Percentiles rank a stretch among this genome's conserved stretches.
These are phyloP conservation scores for Salvia miltiorrhiza DNA, from an alignment of 257 asterid genomes.

Conservation along the genomic window DNA sequence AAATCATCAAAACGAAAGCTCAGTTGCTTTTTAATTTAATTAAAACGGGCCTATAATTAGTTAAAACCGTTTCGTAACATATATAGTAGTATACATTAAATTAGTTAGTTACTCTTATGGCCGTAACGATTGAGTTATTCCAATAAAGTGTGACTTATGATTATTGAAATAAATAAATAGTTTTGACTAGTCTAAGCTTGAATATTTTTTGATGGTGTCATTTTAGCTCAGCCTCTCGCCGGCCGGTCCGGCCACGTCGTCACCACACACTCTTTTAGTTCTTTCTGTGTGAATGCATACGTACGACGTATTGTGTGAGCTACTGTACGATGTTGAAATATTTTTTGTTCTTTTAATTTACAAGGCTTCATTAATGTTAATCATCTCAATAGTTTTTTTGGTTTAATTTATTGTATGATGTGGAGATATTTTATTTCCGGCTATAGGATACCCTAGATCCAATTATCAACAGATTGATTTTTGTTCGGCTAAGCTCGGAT, in stretches of 20 bases:
- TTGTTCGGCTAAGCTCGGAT: too few species aligned
- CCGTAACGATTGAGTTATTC: conserved; percentile 4
- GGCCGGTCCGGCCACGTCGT: conserved; percentile 25
- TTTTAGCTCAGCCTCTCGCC: conserved; percentile 26
- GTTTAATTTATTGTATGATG: neutral
- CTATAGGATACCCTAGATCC: neutral
- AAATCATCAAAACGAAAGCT: conserved; percentile 40
- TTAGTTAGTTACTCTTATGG: neutral
- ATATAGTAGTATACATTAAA: neutral
- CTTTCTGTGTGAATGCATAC: neutral
- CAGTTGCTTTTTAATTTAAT: conserved; percentile 23
- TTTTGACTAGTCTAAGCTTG: conserved; percentile 20
- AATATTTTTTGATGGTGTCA: conserved; percentile 3
- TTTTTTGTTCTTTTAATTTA: neutral
- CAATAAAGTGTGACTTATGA: neutral
- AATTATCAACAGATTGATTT: too few species aligned
- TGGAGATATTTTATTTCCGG: neutral
- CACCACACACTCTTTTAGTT: neutral
- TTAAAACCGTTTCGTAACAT: conserved; percentile 7
- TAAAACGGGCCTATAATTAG: neutral
- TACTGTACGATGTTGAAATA: conserved; percentile 19
- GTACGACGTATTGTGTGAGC: neutral
- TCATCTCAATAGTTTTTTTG: neutral
- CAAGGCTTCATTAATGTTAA: neutral
- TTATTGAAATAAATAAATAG: neutral